Conservation (phyloP, 2,329 filamentous ascomycete species). For the Talaromyces amestolkiae region DNA sequence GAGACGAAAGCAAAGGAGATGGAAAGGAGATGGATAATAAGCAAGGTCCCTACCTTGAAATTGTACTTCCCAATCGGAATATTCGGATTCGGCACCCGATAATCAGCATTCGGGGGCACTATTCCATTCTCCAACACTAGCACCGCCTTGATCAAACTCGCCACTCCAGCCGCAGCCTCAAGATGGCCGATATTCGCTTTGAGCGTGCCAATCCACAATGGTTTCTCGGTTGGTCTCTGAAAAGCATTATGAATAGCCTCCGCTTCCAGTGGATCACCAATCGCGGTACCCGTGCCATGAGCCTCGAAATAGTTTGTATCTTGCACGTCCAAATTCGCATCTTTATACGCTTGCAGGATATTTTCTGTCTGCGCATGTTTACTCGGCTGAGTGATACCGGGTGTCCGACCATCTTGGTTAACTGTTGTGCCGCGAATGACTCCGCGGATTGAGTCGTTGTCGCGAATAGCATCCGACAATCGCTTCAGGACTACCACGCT, state of each 20-base stretch:
- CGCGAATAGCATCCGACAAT: conserved; percentile 45
- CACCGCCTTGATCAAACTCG: conserved; percentile 28
- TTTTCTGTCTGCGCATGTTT: not conserved
- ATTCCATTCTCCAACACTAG: conserved; percentile 29
- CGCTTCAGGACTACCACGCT: conserved; percentile 49
- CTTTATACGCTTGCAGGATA: too few species aligned
- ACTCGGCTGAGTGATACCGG: conserved; percentile 31
- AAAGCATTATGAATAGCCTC: conserved; percentile 18
- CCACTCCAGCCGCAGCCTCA: conserved; percentile 30
- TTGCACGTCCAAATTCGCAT: too few species aligned
- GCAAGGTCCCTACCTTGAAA: too few species aligned
- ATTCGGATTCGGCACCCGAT: too few species aligned
- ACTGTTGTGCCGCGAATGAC: conserved; percentile 31
- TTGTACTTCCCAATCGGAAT: too few species aligned
- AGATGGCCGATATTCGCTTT: conserved; percentile 36
- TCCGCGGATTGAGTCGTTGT: conserved; percentile 43
- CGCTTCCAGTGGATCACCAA: conserved; percentile 25
- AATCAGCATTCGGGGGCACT: too few species aligned
- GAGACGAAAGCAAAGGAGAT: too few species aligned
- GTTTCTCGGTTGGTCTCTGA: not conserved
- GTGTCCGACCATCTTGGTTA: conserved; percentile 33
- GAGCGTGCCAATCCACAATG: conserved; percentile 14
- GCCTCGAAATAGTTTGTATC: conserved; percentile 30
- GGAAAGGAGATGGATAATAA: too few species aligned
- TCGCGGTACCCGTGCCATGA: conserved; percentile 27